Base-by-base conservation (phyloP, 2,329 filamentous ascomycete species). In the Botrytis fabae region DNA sequence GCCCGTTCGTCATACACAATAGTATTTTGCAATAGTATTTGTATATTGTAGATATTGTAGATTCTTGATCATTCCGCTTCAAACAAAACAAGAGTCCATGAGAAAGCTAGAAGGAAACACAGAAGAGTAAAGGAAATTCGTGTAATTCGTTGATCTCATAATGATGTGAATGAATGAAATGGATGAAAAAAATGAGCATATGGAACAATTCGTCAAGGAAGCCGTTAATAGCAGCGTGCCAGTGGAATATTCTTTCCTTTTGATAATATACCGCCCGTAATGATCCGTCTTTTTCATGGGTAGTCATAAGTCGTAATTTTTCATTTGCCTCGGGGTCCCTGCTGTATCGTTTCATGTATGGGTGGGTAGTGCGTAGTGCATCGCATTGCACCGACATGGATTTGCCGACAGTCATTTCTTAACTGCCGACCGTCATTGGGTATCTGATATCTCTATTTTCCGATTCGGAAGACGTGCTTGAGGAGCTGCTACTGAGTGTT, bases 401-500 rank as follows among this genome's bases (percentile, higher is more conserved):
- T 38, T 46, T 60, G 35, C 71, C 71, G 73, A 71, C 72, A 78
- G 75, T 78, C 75, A 77, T 38, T 77, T 78, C 76, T 77, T 77
- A 76, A 77, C 77, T 78, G 76, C 74, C 74, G 65, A 66, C 63
- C 73, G 42, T 75, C 72, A 77, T 69, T 42, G 65, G 48, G 65
- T 69, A 69, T 69, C 71, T 73, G 76, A 77, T 74, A 76, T 74
- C 75, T 54, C 61, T 74, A 71, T 59, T 73, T 66, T 72, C 77
- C 72, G 78, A 80, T 66, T 80, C 79, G 65, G 78, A 79, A 68
- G 80, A 81, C 44, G 79, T 77, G 60, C 79, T 80, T 60, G 80
- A 81, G 76, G 76, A 77, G 78, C 80, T 81, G 80, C 78, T 80
- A 77, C 79, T 81, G 72, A 80, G 75, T 73, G 79, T 79, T 71